Evolutionary conservation across 1,139 yeast species (phyloP), one percentile per base, ranked within the genome.

Genomic region (Candida labiduridarum): DNA sequence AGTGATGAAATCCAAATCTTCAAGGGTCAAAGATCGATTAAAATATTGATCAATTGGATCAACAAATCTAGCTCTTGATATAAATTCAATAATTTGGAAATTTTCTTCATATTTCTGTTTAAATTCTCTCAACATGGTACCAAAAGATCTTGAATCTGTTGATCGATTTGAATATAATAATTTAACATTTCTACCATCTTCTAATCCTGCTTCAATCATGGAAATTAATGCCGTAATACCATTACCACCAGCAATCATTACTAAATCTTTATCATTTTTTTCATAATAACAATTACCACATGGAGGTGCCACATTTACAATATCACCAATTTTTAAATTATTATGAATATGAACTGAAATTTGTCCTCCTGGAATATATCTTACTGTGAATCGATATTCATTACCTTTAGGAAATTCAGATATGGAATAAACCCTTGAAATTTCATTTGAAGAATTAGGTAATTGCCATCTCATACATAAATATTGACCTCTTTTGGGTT

Each of bases 171-270:
- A 72, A 58, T 68, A 62, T 43, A 62, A 55, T 45, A 74, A 53
- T 12, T 52, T 61, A 10, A 71, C 75, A 12, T 57, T 58, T 52
- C 66, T 62, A 3, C 67, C 68, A 16, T 60, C 58, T 14, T 49
- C 49, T 46, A 70, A 60, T 2, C 75, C 76, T n/a, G 67, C 59
- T 56, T 79, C 79, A 33, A 78, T 61, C 63, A 84, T 79, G 10
- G 87, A 69, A 46, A 83, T 60, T 48, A 83, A 56, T 41, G 91
- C 90, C 2, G 91, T 85, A 50, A 84, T 79, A 54, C 90, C 91
- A 56, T 84, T 83, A 47, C 90, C 91, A 47, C 85, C 87, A 27
- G 82, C 77, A 48, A 83, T 64, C 42, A 84, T 64, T 10, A 69
- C 60, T 2, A 81, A 70, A 22, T 78, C 69, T 27, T 77, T 75